Base-by-base conservation (phyloP, 768 basidiomycete species). In the Mycena vitilis region DNA sequence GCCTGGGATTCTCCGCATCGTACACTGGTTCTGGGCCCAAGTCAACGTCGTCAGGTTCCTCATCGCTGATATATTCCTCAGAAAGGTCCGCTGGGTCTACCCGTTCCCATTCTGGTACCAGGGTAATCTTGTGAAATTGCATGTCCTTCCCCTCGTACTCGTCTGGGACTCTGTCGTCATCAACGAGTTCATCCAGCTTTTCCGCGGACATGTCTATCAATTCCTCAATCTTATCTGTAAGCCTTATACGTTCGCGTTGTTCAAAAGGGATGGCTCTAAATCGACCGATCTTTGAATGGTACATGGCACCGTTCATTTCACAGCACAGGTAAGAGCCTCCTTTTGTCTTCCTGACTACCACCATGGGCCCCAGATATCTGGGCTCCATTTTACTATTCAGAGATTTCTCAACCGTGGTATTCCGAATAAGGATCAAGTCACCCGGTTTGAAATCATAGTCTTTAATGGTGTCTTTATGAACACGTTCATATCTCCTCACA, bases 331-430 rank as follows among this genome's bases (percentile, higher is more conserved):
- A 65, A 13, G 45, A 49, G 0, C 63, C 63, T 30, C 63, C 56
- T 5, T 51, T 57, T 2, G 63, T 58, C 10, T 55, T 36, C 20
- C 63, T 44, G 1, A 64, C 38, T 9, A 64, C 54, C 18, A 72
- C 58, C 40, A 71, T 72, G 0, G 77, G 78, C 5, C 76, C 77
- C 10, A 80, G 60, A 4, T 64, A 64, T 22, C 63, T 30, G 2
- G 53, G 13, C 10, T 10, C 12, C 63, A 64, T 64, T 18, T 64
- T 64, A 6, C 44, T 57, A n/a, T 64, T 56, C 8, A 64, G 38
- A 9, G 63, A 56, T 18, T 64, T 64, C 18, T 64, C 63, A 22
- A 64, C 47, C 30, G 18, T 25, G 3, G 63, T 40, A 16, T 64
- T 64, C 10, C 55, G 5, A 10, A 64, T 37, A 2, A 64, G 18